Evolutionary conservation across 257 asterid genomes (phyloP).

Genomic region (Rehmannia glutinosa): DNA sequence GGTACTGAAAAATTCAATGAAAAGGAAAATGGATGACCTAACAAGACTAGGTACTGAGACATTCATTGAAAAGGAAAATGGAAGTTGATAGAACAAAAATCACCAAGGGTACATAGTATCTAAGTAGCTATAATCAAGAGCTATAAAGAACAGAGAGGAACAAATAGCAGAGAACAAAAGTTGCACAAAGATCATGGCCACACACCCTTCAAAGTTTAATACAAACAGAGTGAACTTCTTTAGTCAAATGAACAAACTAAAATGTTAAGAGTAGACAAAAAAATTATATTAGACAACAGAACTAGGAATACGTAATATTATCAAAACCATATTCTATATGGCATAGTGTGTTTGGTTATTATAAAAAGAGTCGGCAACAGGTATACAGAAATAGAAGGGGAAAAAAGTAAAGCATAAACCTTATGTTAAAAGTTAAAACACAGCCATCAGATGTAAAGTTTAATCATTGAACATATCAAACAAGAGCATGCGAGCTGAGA

Average conservation of each 20-base stretch:
- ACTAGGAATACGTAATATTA: neutral
- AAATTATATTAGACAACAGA: neutral
- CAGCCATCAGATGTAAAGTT: neutral
- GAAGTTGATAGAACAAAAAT: neutral
- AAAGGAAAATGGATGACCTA: too few species aligned
- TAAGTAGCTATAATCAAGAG: too few species aligned
- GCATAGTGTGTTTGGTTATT: too few species aligned
- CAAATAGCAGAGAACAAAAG: neutral
- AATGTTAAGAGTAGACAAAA: neutral
- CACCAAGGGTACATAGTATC: neutral
- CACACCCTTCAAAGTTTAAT: neutral
- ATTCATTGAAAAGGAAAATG: neutral
- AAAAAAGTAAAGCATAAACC: neutral
- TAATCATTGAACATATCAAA: too few species aligned
- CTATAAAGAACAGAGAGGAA: neutral
- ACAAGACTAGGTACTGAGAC: neutral
- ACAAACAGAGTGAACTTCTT: neutral
- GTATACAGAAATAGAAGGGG: neutral
- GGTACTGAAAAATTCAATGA: too few species aligned
- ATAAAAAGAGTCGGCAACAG: neutral
- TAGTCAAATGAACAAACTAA: neutral
- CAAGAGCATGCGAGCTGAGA: neutral
- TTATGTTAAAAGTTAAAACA: neutral
- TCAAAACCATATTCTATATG: too few species aligned
- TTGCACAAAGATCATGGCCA: neutral